These are phyloP conservation scores for Sphaerostilbella broomeana DNA, from an alignment of 2,329 filamentous ascomycete genomes.

Conservation along the genomic window DNA sequence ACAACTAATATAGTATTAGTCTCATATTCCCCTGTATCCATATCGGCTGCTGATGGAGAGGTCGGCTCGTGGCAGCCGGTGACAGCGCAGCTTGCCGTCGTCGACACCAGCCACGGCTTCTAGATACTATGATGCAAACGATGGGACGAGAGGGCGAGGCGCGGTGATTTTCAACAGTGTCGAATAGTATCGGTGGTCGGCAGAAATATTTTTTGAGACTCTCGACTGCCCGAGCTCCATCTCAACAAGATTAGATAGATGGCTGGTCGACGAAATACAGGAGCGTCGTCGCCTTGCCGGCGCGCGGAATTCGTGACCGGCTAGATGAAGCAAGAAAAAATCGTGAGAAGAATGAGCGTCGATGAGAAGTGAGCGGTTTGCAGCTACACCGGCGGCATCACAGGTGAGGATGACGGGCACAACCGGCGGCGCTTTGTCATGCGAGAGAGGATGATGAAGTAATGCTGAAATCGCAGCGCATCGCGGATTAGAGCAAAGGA, in stretches of 20 bases:
- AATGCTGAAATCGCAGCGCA: conserved; percentile 7
- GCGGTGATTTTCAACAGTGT: too few species aligned
- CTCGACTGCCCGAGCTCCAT: conserved; percentile 14
- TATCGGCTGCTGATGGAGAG: conserved; percentile 39
- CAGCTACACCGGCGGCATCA: conserved; percentile 5
- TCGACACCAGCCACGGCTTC: conserved; percentile 16
- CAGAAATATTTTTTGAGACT: conserved; percentile 6
- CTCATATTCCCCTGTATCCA: conserved; percentile 58
- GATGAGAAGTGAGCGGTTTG: neutral
- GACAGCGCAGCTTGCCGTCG: conserved; percentile 17
- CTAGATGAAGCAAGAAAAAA: conserved; percentile 5
- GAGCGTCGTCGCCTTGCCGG: conserved; percentile 10
- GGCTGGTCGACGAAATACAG: conserved; percentile 5
- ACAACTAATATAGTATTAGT: conserved; percentile 56
- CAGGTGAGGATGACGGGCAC: conserved; percentile 5
- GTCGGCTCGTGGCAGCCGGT: conserved; percentile 21
- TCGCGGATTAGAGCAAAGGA: conserved; percentile 7
- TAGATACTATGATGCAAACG: conserved; percentile 11
- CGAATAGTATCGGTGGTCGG: conserved; percentile 1
- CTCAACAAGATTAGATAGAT: conserved; percentile 11
- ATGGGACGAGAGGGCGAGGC: conserved; percentile 1
- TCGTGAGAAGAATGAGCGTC: conserved; percentile 1
- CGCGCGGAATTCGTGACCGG: conserved; percentile 9
- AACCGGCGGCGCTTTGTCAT: conserved; percentile 5
- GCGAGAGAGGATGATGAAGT: conserved; percentile 6